These are phyloP conservation scores for Candida khao-thaluensis DNA, from an alignment of 805 yeast genomes.

Conservation along the genomic window DNA sequence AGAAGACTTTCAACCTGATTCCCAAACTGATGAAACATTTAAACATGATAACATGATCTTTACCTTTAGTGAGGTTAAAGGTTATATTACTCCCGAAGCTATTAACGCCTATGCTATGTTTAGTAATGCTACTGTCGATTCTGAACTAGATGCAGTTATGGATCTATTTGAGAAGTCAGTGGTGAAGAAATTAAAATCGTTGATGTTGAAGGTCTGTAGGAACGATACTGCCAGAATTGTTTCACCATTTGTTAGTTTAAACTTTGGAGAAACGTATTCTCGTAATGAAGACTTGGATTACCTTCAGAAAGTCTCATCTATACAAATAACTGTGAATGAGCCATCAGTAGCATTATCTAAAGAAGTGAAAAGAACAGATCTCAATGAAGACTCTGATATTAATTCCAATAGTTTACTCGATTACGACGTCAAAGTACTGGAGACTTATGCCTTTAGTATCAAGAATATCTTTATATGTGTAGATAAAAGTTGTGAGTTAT, in stretches of 20 bases:
- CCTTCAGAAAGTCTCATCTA: background rate
- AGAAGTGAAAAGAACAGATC: constrained; percentile 11
- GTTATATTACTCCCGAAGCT: constrained; percentile 46
- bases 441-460: constrained; percentile 31
- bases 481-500: constrained; percentile 15
- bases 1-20: constrained; percentile 31
- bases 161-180: constrained; percentile 67
- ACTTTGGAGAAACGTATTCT: constrained; percentile 34
- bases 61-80: constrained; percentile 52
- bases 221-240: constrained; percentile 47
- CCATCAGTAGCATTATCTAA: constrained; percentile 35
- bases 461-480: constrained; percentile 24
- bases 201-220: constrained; percentile 30
- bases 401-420: constrained; percentile 4
- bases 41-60: constrained; percentile 57
- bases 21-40: constrained; percentile 33
- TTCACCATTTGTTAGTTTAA: constrained; percentile 43
- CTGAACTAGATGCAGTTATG: constrained; percentile 48
- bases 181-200: constrained; percentile 41
- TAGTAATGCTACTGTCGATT: constrained; percentile 30
- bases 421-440: constrained; percentile 7
- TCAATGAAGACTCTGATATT: constrained; percentile 2
- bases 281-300: constrained; percentile 1
- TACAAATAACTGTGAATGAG: constrained; percentile 29
- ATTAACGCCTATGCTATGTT: constrained; percentile 39